A percentile compares a stretch with the other conserved stretches of the same genome.
Evolutionary conservation across 768 basidiomycete species (phyloP).

Genomic region (Leucocoprinus leucothites): DNA sequence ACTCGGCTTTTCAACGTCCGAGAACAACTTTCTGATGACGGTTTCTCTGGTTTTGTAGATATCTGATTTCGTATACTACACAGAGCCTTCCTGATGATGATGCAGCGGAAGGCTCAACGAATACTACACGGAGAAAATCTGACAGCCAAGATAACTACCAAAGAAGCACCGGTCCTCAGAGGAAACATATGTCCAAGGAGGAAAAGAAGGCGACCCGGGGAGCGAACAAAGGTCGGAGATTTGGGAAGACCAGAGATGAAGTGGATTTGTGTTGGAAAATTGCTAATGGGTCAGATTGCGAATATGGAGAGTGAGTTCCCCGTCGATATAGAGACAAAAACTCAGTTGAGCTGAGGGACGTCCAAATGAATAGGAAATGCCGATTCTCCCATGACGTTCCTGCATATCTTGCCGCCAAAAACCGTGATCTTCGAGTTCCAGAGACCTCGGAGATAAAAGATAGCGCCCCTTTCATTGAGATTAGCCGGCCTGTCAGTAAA

Average conservation of each 20-base stretch:
- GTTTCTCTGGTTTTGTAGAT: constrained; percentile 22
- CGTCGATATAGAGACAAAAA: not conserved
- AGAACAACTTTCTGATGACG: not conserved
- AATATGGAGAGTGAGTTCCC: constrained; percentile 62
- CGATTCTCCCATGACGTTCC: constrained; percentile 75
- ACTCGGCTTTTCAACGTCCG: constrained; percentile 9
- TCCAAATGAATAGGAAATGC: constrained; percentile 45
- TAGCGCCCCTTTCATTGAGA: constrained; percentile 48
- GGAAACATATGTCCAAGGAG: constrained; percentile 49
- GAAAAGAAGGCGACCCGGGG: constrained; percentile 75
- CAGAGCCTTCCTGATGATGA: constrained; percentile 34
- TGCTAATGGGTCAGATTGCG: constrained; percentile 68
- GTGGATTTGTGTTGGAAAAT: constrained; percentile 80
- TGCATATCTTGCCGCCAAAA: constrained; percentile 75
- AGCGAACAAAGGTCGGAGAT: constrained; percentile 80
- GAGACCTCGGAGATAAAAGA: constrained; percentile 37
- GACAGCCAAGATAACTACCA: constrained; percentile 18
- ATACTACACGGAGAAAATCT: constrained; percentile 24
- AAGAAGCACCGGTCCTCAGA: constrained; percentile 21
- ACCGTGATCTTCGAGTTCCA: constrained; percentile 66
- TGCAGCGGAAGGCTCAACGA: constrained; percentile 59
- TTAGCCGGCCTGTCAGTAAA: constrained; percentile 22
- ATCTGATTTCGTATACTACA: constrained; percentile 25
- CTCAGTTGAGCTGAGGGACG: not conserved
- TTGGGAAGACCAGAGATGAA: constrained; percentile 75